Evolutionary conservation across 306 rosid genomes (phyloP).

Genomic region (Ziziphus jujuba): DNA sequence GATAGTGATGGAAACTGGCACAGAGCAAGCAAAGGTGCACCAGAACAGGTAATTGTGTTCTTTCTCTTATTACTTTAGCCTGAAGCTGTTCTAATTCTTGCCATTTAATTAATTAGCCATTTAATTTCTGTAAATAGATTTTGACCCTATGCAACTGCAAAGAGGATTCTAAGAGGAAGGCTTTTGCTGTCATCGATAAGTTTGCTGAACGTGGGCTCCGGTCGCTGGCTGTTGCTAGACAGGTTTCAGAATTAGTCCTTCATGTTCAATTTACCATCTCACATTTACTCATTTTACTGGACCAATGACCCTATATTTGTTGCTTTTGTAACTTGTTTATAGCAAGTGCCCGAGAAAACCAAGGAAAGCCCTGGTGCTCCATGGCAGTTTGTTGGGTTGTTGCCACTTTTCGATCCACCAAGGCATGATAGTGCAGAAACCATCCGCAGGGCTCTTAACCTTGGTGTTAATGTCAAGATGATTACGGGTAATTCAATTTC

Average conservation of each 20-base stretch:
- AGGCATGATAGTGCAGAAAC: constrained; percentile 99
- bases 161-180: constrained; percentile 82
- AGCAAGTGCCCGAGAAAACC: constrained; percentile 85
- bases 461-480: constrained; percentile 99
- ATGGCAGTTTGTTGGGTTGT: constrained; percentile 93
- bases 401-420: constrained; percentile 95
- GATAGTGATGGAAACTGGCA: constrained; percentile 83
- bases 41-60: constrained; percentile 75
- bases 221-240: constrained; percentile 91
- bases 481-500: constrained; percentile 69
- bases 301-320: neutral
- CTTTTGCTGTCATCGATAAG: constrained; percentile 68
- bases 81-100: neutral
- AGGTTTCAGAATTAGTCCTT: constrained; percentile 48
- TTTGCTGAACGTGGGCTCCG: constrained; percentile 98
- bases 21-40: constrained; percentile 98
- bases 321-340: constrained; percentile 18
- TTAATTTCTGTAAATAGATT: constrained; percentile 49
- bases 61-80: constrained; percentile 1
- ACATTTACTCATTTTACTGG: neutral
- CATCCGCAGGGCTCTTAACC: constrained; percentile 89
- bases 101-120: constrained; percentile 10
- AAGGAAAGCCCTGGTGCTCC: constrained; percentile 79
- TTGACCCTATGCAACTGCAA: constrained; percentile 71
- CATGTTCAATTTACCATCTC: neutral